Conservation (phyloP, 1,139 yeast genomes). For the Yamadazyma blattariae region DNA sequence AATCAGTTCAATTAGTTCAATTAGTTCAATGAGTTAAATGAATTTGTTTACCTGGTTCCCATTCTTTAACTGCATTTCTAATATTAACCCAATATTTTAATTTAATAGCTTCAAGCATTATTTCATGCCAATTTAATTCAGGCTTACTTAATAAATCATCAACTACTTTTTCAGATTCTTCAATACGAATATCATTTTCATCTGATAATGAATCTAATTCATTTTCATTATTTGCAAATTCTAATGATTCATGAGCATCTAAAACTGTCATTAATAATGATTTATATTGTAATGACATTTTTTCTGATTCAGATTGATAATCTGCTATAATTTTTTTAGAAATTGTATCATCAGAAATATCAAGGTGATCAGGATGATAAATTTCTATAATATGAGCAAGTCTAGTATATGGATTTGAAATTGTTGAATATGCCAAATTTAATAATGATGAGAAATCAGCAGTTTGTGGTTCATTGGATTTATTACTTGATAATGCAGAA, state of each 20-base stretch:
- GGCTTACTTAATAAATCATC: constrained; percentile 26
- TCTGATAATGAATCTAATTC: constrained; percentile 53
- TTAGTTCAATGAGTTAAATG: constrained; percentile 52
- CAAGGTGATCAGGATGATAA: constrained; percentile 37
- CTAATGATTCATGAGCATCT: constrained; percentile 77
- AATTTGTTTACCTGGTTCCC: constrained; percentile 72
- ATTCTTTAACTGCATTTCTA: constrained; percentile 67
- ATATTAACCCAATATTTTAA: constrained; percentile 86
- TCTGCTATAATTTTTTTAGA: constrained; percentile 34
- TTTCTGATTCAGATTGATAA: constrained; percentile 29
- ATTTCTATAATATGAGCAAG: constrained; percentile 37
- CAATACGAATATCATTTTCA: constrained; percentile 57
- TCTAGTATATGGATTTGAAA: constrained; percentile 68
- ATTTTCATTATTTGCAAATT: constrained; percentile 54
- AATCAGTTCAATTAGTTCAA: no score
- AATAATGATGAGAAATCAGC: constrained; percentile 48
- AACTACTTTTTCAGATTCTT: constrained; percentile 31
- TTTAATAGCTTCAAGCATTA: constrained; percentile 65
- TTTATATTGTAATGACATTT: constrained; percentile 45
- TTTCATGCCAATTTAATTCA: constrained; percentile 49
- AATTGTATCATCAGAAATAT: constrained; percentile 39
- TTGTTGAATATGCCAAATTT: constrained; percentile 72
- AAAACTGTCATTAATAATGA: constrained; percentile 67
- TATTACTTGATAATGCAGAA: constrained; percentile 18
- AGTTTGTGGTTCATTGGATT: background rate